Base-by-base conservation (phyloP, 192 early-diverging fungal species). In the Backusella luteola region DNA sequence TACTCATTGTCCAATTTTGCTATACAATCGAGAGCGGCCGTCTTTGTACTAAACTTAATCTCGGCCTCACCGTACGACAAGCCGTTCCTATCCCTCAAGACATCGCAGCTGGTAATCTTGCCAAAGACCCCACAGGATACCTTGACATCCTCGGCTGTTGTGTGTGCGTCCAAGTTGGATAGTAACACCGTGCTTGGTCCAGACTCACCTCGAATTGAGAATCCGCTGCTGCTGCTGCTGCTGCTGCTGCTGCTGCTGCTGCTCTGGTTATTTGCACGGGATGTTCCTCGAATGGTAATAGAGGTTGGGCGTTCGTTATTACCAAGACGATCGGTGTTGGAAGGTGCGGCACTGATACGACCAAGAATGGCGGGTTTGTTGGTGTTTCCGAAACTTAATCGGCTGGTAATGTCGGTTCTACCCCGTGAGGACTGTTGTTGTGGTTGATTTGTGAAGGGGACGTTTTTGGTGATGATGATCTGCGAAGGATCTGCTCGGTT, bases 141-240 rank as follows among this genome's bases (percentile, higher is more conserved):
- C 79, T 73, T 79, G 19, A 88, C 83, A 77, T 88, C 86, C 1
- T 85, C 83, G 1, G 81, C 80, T 44, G 78, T 88, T 8, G 83
- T 82, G 11, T 71, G 81, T 44, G 80, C 83, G 71, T 88, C 86
- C 49, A 88, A 66, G 36, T 85, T 85, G 38, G 78, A 82, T 59
- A 88, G 83, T 56, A 86, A 73, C 1, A 88, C 76, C n/a, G 76
- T 83, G 3, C 79, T 79, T 35, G 86, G 86, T 0, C 86, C 86
- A 46, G 83, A 80, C 73, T 85, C 86, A 4, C 86, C 86, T 32
- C 83, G 80, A 67, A 88, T 78, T 1, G 81, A 78, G 9, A 83
- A 74, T 34, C 73, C 79, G 34, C 76, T 2, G 4, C 21, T 56
- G 8, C 21, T 59, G 3, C 12, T n/a, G 7, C 6, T 59, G 26